phyloP scores from a whole-genome alignment of 225 moss, liverwort and hornwort species.

The Bryoerythrophyllum caledonicum region DNA sequence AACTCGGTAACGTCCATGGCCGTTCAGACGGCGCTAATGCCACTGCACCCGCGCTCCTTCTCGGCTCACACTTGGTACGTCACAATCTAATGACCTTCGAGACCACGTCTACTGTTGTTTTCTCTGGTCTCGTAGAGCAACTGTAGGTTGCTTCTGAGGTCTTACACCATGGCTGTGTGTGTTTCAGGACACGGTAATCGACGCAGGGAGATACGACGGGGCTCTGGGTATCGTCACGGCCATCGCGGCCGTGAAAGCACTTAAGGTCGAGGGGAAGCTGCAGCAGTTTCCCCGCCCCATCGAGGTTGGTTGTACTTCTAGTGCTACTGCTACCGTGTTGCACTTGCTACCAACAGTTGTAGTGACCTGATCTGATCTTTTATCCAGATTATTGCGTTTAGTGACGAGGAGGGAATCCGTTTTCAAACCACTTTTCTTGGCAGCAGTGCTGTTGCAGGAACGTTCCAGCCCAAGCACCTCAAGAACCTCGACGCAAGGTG shows the following conservation, averaged over 20 bases:
- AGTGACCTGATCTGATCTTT: slow-evolving; percentile 41
- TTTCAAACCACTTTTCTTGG: slow-evolving; percentile 97
- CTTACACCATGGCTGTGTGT: no score
- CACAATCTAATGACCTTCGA: not conserved
- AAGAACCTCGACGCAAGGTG: slow-evolving; percentile 72
- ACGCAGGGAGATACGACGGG: slow-evolving; percentile 87
- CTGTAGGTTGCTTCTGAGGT: no score
- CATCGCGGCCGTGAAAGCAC: slow-evolving; percentile 82
- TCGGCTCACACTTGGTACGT: slow-evolving; percentile 90
- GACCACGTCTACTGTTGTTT: not conserved
- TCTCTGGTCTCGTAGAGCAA: no score
- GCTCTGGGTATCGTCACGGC: slow-evolving; percentile 76
- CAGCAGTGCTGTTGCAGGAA: slow-evolving; percentile 88
- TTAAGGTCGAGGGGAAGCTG: slow-evolving; percentile 67
- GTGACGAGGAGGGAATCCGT: slow-evolving; percentile 98
- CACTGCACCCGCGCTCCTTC: slow-evolving; percentile 83
- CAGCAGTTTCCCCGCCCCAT: slow-evolving; percentile 86
- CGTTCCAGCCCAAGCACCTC: slow-evolving; percentile 63
- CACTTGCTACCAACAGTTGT: slow-evolving; percentile 8
- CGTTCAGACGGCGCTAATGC: slow-evolving; percentile 81
- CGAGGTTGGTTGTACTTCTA: slow-evolving; percentile 59
- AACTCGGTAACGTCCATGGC: slow-evolving; percentile 91
- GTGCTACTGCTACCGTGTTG: no score
- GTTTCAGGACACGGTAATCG: slow-evolving; percentile 87
- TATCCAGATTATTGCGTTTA: slow-evolving; percentile 94